Evolutionary conservation across 228 moss, liverwort and hornwort genomes (phyloP).

Genomic region (Sphagnum fallax): DNA sequence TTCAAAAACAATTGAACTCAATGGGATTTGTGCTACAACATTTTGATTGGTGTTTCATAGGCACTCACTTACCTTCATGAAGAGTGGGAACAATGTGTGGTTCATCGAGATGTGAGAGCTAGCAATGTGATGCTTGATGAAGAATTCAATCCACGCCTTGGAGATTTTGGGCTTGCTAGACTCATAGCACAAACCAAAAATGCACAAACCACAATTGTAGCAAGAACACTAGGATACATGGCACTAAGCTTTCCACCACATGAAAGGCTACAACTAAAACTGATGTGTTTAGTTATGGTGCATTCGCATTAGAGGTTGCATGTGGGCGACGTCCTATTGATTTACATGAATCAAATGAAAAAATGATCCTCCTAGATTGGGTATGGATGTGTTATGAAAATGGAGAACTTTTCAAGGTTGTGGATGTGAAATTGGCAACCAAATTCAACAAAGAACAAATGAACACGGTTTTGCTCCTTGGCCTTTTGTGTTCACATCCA

Average conservation of each 20-base stretch:
- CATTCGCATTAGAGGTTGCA: conserved; percentile 21
- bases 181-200: neutral
- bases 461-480: too few relatives aligned
- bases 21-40: neutral
- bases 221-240: neutral
- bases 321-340: conserved; percentile 21
- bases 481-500: too few relatives aligned
- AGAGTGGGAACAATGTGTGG: neutral
- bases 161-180: neutral
- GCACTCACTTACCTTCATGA: neutral
- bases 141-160: neutral
- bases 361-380: conserved; percentile 27
- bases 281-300: conserved; percentile 18
- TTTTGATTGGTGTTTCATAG: neutral
- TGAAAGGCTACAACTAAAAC: neutral
- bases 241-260: neutral
- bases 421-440: conserved; percentile 14
- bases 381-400: conserved; percentile 15
- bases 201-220: neutral
- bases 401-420: conserved; percentile 12
- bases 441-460: neutral
- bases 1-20: neutral
- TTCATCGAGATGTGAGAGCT: conserved; percentile 6
- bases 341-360: conserved; percentile 1
- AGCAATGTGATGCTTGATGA: conserved; percentile 6